Evolutionary conservation across 176 grass and related monocot genomes (phyloP), one percentile per base, ranked within the genome.

Genomic region (Tuctoria greenei): DNA sequence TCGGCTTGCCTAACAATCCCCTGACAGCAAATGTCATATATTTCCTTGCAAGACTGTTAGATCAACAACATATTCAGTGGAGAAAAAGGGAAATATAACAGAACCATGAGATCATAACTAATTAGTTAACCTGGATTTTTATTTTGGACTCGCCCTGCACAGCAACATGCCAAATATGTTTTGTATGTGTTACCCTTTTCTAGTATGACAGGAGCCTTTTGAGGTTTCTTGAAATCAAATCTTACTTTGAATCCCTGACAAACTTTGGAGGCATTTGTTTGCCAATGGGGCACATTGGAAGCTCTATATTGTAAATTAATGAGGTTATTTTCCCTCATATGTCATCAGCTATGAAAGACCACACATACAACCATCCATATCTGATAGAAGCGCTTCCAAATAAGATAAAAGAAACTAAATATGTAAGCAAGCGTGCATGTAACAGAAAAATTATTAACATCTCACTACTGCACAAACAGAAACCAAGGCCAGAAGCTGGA

Each of bases 391-490:
- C 61, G 13, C 26, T 45, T 34, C 42, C 26, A 65, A 44, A 64
- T 27, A 36, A 79, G 16, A 60, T 73, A 41, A 49, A 59, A 74
- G 20, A 37, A 85, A 71, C 58, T 27, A 31, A 69, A 23, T 12
- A 12, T 59, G 61, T 67, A 80, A 75, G 26, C 18, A 69, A 58
- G 13, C 21, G 58, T 64, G 39, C 25, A 68, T 72, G 31, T 37
- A 17, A 66, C 10, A 65, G 1, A 16, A 47, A 47, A 47, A 73
- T 60, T 57, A 28, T 63, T 67, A 75, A 79, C 13, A 55, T 10
- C 17, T 69, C 59, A 45, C 31, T 46, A 68, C 40, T 86, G 44
- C 35, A 71, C 43, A 41, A 28, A 63, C 44, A 79, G 34, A 61
- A 66, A 79, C 12, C 13, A 20, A 44, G 14, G 45, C 28, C 17